Evolutionary conservation across 2,329 filamentous ascomycete species (phyloP), one percentile per base, ranked within the genome.

Genomic region (Pezizomycotina sp.): DNA sequence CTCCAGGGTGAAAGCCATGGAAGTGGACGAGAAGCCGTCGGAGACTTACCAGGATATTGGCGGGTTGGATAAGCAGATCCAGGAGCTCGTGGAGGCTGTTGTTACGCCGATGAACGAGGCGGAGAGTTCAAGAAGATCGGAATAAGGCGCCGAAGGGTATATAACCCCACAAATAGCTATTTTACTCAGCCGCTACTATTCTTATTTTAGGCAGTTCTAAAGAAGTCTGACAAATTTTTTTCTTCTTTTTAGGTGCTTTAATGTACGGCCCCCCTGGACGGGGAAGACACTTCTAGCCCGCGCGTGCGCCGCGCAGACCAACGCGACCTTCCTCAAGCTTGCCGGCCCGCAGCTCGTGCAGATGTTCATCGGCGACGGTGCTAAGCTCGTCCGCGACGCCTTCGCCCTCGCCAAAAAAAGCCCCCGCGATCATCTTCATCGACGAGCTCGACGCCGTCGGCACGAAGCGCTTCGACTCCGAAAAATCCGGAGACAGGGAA

Each of bases 41-140:
- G 89, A 98, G 62, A 92, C 95, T 62, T 98, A 98, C 63, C 89
- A 77, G 36, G 89, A 98, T 62, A 91, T 98, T 9, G 89, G 89
- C 62, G 89, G 89, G 33, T 61, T 98, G 52, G 84, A 93, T 62
- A 98, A 98, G 64, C 89, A 98, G 65, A 98, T 98, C 55, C 86
- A 93, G 59, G 91, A 98, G 62, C 69, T 98, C 36, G 84, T 98
- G 6, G 89, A 98, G 63, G 89, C 89, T 37, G 89, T 98, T 31
- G 89, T 98, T 19, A 95, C 86, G 86, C 89, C 89, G 2, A 98
- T 98, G 89, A 95, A 95, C 69, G 86, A 98, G 62, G 84, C 89
- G 2, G 91, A 98, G 52, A 73, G 86, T 98, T 98, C 66, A 95
- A 93, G 70, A 95, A 93, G 69, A 93, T 98, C 54, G 89, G 89